Evolutionary conservation across 345 rosid species (phyloP), one percentile per base, ranked within the genome.

Genomic region (Eucalyptus cladocalyx): DNA sequence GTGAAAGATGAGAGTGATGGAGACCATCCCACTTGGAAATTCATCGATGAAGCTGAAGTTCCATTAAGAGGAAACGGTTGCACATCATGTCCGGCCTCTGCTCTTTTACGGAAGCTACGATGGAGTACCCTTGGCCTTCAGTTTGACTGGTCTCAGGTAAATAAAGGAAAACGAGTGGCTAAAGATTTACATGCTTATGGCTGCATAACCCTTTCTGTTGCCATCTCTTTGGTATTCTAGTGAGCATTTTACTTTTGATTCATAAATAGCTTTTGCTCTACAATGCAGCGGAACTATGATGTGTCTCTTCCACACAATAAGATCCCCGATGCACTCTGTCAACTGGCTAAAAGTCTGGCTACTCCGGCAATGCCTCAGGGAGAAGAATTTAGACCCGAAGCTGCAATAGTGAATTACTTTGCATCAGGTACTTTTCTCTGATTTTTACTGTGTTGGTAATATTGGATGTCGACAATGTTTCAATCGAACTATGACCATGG

Each of bases 91-190:
- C 56, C 93, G 2, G 96, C 96, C 80, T 88, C 94, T 34, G 86
- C 91, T 89, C 93, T 97, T 50, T 87, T 98, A 69, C 91, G 98
- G 91, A 98, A 95, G 96, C 88, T 97, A 88, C 93, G 98, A 15
- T 98, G 99, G 99, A 97, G 99, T 91, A 97, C 98, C 15, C 97
- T 97, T 21, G 98, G 99, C 87, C 89, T 98, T 86, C 99, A 98
- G 85, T 98, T 97, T 91, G 98, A 97, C 90, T 98, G 99, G 98
- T 95, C 99, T 90, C 95, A 97, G 94, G 99, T 97, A 85, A 80
- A 50, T 88, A 19, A 18, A 50, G 11, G 32, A 28, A 88, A 51
- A 19, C 4, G 37, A 43, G 28, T 81, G 54, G 50, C 37, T 23
- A 62, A 43, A 48, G 28, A 85, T 8, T 85, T 40, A 28, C 37